Conservation (phyloP, 2,329 filamentous ascomycete species). For the Exophiala viscosa region DNA sequence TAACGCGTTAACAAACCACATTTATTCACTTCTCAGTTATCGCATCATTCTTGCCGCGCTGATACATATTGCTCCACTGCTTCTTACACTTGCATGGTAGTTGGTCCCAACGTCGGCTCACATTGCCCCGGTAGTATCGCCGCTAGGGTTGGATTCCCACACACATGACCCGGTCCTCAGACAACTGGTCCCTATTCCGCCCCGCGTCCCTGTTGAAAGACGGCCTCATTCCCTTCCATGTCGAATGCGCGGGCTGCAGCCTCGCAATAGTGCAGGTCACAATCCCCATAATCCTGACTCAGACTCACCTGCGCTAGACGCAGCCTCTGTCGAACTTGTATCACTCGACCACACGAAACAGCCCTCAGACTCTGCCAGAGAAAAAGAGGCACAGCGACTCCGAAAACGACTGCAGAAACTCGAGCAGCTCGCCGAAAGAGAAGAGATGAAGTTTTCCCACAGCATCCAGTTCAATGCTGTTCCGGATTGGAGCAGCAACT, state of each 20-base stretch:
- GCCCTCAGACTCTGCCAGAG: neutral
- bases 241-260: conserved; percentile 21
- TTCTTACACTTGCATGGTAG: no score
- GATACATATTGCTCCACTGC: no score
- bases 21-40: no score
- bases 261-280: conserved; percentile 5
- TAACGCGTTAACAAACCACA: no score
- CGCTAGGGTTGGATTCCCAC: no score
- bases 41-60: no score
- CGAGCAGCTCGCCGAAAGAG: conserved; percentile 23
- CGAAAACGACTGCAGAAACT: conserved; percentile 27
- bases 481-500: conserved; percentile 98
- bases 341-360: conserved; percentile 8
- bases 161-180: no score
- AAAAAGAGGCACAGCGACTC: conserved; percentile 6
- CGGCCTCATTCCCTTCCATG: conserved; percentile 11
- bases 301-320: neutral
- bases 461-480: conserved; percentile 99
- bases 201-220: neutral
- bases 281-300: neutral
- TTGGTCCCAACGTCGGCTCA: no score
- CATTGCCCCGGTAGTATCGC: no score
- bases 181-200: no score
- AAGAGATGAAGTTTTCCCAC: conserved; percentile 94
- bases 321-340: conserved; percentile 20